Evolutionary conservation across 345 rosid species (phyloP).

Genomic region (Eucalyptus fibrosa): DNA sequence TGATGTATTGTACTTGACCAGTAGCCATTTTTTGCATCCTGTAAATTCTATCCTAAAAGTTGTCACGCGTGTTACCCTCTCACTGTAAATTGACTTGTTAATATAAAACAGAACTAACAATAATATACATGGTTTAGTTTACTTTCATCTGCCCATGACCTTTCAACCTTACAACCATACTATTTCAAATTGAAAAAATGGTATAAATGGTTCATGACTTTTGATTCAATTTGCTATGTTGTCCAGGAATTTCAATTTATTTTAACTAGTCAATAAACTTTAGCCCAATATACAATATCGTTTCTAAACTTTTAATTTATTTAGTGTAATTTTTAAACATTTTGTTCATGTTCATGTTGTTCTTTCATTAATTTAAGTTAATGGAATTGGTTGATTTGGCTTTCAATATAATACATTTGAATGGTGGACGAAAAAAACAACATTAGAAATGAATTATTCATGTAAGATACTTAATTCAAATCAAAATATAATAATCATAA

Average conservation of each 20-base stretch:
- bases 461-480: not conserved
- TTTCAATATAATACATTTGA: accelerated
- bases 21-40: accelerated
- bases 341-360: not conserved
- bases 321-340: accelerated
- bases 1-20: accelerated
- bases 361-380: not conserved
- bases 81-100: not conserved
- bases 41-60: not conserved
- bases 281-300: accelerated
- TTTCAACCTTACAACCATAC: not conserved
- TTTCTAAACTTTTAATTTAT: accelerated
- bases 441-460: not conserved
- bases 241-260: accelerated
- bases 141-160: not conserved
- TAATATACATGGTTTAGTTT: accelerated
- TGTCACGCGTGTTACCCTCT: not conserved
- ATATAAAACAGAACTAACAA: accelerated
- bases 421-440: accelerated
- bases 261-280: accelerated
- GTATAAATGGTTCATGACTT: accelerated
- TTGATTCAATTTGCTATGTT: accelerated
- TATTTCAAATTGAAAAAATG: not conserved
- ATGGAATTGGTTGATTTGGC: not conserved
- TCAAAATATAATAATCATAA: not conserved